Evolutionary conservation across 2,329 filamentous ascomycete species (phyloP).

Genomic region (Triangularia setosa): DNA sequence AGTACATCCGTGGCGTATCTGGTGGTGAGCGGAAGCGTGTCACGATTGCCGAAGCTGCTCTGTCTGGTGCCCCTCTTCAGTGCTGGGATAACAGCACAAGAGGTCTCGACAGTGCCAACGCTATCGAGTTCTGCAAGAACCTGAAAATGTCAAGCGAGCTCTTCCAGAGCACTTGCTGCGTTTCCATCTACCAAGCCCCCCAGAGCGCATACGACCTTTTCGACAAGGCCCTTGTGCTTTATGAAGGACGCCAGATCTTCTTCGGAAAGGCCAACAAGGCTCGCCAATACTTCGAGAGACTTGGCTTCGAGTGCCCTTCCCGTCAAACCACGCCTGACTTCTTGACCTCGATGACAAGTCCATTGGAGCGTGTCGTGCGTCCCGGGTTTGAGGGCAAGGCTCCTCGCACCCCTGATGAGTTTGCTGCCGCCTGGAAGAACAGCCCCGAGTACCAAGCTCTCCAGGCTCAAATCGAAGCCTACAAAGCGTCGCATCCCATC

Average conservation of each 20-base stretch:
- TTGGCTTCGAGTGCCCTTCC: slow-evolving; percentile 64
- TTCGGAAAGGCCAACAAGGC: slow-evolving; percentile 59
- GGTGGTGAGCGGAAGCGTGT: slow-evolving; percentile 70
- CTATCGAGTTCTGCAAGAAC: slow-evolving; percentile 70
- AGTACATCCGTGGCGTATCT: slow-evolving; percentile 69
- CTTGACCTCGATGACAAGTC: slow-evolving; percentile 64
- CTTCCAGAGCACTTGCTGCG: slow-evolving; percentile 60
- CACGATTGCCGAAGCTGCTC: slow-evolving; percentile 57
- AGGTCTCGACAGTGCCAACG: slow-evolving; percentile 71
- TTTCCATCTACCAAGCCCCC: slow-evolving; percentile 71
- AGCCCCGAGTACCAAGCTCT: slow-evolving; percentile 49
- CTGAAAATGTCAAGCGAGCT: slow-evolving; percentile 65
- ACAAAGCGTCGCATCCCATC: slow-evolving; percentile 51
- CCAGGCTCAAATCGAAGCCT: slow-evolving; percentile 52
- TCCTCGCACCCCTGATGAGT: slow-evolving; percentile 59
- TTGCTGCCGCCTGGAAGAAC: slow-evolving; percentile 55
- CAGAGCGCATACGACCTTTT: slow-evolving; percentile 62
- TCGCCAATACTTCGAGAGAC: slow-evolving; percentile 60
- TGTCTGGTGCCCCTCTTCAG: slow-evolving; percentile 58
- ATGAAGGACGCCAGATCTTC: slow-evolving; percentile 60
- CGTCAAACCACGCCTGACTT: slow-evolving; percentile 69
- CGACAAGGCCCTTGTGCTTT: slow-evolving; percentile 56
- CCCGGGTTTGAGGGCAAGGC: slow-evolving; percentile 53
- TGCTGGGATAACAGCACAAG: slow-evolving; percentile 71
- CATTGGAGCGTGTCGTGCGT: slow-evolving; percentile 52